A percentile compares a stretch with the other conserved stretches of the same genome.
Evolutionary conservation across 305 asterid species (phyloP).

Genomic region (Striga hermonthica): DNA sequence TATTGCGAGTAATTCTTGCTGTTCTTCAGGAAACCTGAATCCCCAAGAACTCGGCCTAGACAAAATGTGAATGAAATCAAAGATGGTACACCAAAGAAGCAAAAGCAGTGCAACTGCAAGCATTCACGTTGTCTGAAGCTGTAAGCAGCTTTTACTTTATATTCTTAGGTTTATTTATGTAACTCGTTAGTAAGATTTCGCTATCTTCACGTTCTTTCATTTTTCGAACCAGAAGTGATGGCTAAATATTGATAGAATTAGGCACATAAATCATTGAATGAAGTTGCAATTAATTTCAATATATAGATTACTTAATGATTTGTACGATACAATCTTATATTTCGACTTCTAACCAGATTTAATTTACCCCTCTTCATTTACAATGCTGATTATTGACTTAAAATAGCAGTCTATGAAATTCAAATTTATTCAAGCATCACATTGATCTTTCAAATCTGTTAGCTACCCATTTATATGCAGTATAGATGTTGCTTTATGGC

Average conservation of each 20-base stretch:
- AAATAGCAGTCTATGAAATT: neutral
- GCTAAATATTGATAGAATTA: neutral
- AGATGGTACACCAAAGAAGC: conserved; percentile 81
- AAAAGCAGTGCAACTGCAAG: conserved; percentile 81
- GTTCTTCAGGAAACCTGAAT: conserved; percentile 63
- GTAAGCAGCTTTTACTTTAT: conserved; percentile 46
- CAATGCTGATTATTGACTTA: neutral
- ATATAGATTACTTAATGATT: neutral
- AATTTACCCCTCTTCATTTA: neutral
- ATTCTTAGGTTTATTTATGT: conserved; percentile 18
- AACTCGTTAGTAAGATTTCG: conserved; percentile 16
- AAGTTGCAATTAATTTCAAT: neutral
- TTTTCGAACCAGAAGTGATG: conserved; percentile 5
- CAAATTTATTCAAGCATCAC: neutral
- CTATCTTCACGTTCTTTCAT: conserved; percentile 20
- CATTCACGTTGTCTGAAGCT: conserved; percentile 75
- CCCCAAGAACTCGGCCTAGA: conserved; percentile 60
- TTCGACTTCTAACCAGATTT: neutral
- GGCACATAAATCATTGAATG: neutral
- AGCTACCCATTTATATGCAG: neutral
- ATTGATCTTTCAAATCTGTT: neutral
- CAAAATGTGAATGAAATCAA: conserved; percentile 52
- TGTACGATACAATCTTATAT: neutral
- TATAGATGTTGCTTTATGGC: neutral
- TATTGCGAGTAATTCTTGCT: conserved; percentile 21